A percentile compares a stretch with the other conserved stretches of the same genome.
phyloP scores from a whole-genome alignment of 495 filamentous ascomycete species.

The Penicillium subrubescens region DNA sequence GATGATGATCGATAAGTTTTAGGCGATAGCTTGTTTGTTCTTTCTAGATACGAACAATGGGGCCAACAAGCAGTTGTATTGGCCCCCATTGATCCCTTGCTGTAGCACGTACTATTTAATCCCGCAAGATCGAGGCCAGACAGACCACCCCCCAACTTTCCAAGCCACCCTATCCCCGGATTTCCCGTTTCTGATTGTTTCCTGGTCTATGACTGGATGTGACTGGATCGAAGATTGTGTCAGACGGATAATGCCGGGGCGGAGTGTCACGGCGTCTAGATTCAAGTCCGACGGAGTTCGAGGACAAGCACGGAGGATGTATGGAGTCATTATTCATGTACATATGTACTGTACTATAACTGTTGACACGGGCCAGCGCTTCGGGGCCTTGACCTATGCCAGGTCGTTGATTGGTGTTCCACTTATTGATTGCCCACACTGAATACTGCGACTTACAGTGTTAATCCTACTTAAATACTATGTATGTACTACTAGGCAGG shows the following conservation, averaged over 20 bases:
- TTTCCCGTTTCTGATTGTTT: not conserved
- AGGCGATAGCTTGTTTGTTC: too few relatives aligned
- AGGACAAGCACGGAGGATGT: not conserved
- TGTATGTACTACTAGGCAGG: not conserved
- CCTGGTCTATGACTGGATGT: not conserved
- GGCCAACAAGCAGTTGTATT: not conserved
- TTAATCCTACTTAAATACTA: not conserved
- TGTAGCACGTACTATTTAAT: not conserved
- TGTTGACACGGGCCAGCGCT: not conserved
- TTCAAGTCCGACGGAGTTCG: not conserved
- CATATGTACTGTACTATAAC: not conserved
- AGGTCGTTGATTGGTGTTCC: constrained; percentile 20
- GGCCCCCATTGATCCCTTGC: not conserved
- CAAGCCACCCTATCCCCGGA: constrained; percentile 11
- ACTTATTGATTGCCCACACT: not conserved
- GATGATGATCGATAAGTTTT: not conserved
- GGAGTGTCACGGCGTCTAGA: not conserved
- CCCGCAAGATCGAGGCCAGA: not conserved
- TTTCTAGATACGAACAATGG: not conserved
- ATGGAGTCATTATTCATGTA: too few relatives aligned
- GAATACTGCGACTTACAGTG: not conserved
- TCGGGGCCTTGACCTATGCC: constrained; percentile 17
- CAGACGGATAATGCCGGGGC: constrained; percentile 1
- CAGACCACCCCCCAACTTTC: not conserved
- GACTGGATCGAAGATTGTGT: constrained; percentile 8